Evolutionary conservation across 805 yeast species (phyloP).

Genomic region (Barnettozyma siamensis): DNA sequence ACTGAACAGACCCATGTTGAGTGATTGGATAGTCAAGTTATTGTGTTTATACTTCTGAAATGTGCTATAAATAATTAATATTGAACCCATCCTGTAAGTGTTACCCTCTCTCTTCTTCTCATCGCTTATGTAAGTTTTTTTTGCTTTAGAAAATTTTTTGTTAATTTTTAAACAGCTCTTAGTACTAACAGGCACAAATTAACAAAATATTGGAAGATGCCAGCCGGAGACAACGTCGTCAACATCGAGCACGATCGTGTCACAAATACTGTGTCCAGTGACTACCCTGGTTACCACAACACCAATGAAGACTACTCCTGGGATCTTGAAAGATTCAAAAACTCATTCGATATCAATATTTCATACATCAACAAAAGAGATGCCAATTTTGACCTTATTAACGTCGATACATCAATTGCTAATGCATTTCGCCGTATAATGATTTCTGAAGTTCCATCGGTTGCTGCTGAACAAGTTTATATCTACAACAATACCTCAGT

Average conservation of each 20-base stretch:
- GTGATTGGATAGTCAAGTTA: slow-evolving; percentile 4
- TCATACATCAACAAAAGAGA: slow-evolving; percentile 58
- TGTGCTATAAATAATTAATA: no score
- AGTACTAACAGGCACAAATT: no score
- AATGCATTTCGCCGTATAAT: slow-evolving; percentile 96
- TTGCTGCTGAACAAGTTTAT: slow-evolving; percentile 89
- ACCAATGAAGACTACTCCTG: slow-evolving; percentile 64
- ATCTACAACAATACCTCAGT: slow-evolving; percentile 93
- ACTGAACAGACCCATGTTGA: slow-evolving; percentile 50
- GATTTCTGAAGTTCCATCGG: slow-evolving; percentile 95
- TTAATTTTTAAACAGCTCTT: background rate
- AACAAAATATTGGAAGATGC: slow-evolving; percentile 1
- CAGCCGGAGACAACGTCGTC: slow-evolving; percentile 50
- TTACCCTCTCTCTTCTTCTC: background rate
- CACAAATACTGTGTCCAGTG: slow-evolving; percentile 81
- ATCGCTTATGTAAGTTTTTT: slow-evolving; percentile 1
- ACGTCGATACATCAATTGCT: slow-evolving; percentile 87
- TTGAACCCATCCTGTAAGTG: no score
- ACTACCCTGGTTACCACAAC: slow-evolving; percentile 81
- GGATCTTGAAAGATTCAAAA: slow-evolving; percentile 76
- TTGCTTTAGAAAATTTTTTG: background rate
- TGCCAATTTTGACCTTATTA: slow-evolving; percentile 82
- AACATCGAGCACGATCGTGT: slow-evolving; percentile 89
- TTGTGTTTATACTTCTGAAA: background rate
- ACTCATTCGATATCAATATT: slow-evolving; percentile 60